phyloP scores from a whole-genome alignment of 2,329 filamentous ascomycete species.

The Aspergillus fijiensis region DNA sequence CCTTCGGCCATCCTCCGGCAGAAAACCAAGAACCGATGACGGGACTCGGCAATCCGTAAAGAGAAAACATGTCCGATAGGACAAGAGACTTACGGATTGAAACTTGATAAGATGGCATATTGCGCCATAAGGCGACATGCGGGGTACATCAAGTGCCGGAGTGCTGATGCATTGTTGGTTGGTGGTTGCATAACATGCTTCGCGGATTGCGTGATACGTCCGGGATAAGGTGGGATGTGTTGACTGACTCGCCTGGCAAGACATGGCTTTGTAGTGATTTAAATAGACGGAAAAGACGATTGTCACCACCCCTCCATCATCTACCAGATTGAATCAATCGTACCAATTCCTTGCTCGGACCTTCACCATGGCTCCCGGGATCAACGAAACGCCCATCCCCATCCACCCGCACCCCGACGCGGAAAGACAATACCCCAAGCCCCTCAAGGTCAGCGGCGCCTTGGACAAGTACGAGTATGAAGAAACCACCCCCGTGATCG shows the following conservation, averaged over 20 bases:
- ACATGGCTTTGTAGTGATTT: not conserved
- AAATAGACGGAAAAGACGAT: not conserved
- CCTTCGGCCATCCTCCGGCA: too few relatives aligned
- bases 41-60: too few relatives aligned
- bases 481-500: conserved; percentile 45
- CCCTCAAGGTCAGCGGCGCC: conserved; percentile 35
- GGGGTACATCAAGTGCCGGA: not conserved
- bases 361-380: conserved; percentile 1
- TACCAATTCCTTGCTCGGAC: not conserved
- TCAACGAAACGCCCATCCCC: not conserved
- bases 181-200: not conserved
- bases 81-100: not conserved
- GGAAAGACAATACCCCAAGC: conserved; percentile 14
- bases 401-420: conserved; percentile 3
- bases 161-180: not conserved
- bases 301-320: too few relatives aligned
- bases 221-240: not conserved
- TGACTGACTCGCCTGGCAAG: too few relatives aligned
- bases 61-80: not conserved
- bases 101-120: not conserved
- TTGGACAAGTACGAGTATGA: conserved; percentile 44
- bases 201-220: not conserved
- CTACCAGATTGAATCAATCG: too few relatives aligned
- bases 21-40: too few relatives aligned
- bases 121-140: not conserved